These are phyloP conservation scores for Podaxis mareebaensis DNA, from an alignment of 768 basidiomycete genomes.

Conservation along the genomic window DNA sequence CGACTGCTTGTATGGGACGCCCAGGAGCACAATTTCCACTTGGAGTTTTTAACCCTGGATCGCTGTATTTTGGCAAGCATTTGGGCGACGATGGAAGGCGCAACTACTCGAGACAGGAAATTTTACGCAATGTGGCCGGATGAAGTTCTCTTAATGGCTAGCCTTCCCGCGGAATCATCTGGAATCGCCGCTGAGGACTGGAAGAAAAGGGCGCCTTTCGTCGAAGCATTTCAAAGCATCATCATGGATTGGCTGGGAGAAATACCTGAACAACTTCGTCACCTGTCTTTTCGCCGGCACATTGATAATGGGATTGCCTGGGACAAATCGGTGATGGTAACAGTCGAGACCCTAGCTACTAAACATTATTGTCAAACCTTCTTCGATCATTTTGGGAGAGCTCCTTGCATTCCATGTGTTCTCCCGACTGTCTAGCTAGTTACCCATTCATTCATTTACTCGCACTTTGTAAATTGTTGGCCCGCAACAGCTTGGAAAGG, in stretches of 20 bases:
- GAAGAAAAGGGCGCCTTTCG: constrained; percentile 1
- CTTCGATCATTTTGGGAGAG: not conserved
- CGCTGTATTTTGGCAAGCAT: not conserved
- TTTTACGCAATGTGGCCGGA: constrained; percentile 6
- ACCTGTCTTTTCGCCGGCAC: not conserved
- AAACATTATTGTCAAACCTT: not conserved
- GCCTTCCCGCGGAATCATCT: not conserved
- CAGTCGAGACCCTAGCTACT: not conserved
- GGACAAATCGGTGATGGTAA: not conserved
- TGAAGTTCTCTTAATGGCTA: not conserved
- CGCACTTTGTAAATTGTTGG: too few species aligned
- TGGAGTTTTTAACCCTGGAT: constrained; percentile 19
- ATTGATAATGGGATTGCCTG: not conserved
- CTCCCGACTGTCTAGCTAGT: too few species aligned
- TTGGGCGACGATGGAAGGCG: not conserved
- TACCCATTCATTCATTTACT: too few species aligned
- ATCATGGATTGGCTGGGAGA: not conserved
- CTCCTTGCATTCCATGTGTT: not conserved
- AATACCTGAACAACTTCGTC: not conserved
- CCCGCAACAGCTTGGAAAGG: too few species aligned
- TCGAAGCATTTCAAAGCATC: constrained; percentile 11
- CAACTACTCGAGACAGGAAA: not conserved
- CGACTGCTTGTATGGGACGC: constrained; percentile 18
- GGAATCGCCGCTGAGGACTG: constrained; percentile 2
- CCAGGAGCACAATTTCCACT: constrained; percentile 20